These are phyloP conservation scores for Cryptococcus hybrid DNA, from an alignment of 1,284 basidiomycete genomes.

Conservation along the genomic window DNA sequence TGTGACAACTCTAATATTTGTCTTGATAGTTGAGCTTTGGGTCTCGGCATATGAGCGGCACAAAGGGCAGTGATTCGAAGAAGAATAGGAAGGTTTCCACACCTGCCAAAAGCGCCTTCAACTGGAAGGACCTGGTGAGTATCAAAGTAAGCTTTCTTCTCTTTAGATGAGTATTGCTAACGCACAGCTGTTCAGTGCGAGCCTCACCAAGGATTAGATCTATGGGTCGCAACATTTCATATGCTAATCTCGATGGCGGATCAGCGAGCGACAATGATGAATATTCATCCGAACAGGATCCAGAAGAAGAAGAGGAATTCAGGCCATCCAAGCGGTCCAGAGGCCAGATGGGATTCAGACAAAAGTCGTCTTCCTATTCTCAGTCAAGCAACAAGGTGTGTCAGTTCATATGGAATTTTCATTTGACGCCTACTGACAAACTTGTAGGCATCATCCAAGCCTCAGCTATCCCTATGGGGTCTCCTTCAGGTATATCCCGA, in stretches of 20 bases:
- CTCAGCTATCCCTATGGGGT: slow-evolving; percentile 36
- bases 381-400: background rate
- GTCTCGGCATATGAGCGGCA: slow-evolving; percentile 10
- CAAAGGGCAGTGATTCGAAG: background rate
- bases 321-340: slow-evolving; percentile 28
- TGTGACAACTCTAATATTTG: background rate
- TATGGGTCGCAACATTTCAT: slow-evolving; percentile 36
- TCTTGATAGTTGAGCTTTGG: slow-evolving; percentile 10
- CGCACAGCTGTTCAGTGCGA: slow-evolving; percentile 22
- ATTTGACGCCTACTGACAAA: too few species aligned
- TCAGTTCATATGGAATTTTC: too few species aligned
- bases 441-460: background rate
- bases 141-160: slow-evolving; percentile 3
- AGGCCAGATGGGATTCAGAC: slow-evolving; percentile 16
- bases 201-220: slow-evolving; percentile 40
- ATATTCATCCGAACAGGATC: slow-evolving; percentile 23
- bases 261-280: slow-evolving; percentile 19
- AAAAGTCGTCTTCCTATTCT: slow-evolving; percentile 10
- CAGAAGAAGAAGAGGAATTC: slow-evolving; percentile 38
- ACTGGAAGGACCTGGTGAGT: slow-evolving; percentile 27
- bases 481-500: slow-evolving; percentile 37
- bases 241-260: slow-evolving; percentile 36
- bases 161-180: slow-evolving; percentile 8
- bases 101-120: slow-evolving; percentile 26
- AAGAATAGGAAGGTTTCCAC: slow-evolving; percentile 20